Evolutionary conservation across 2,329 filamentous ascomycete species (phyloP).

Genomic region (Chlorencoelia australis): DNA sequence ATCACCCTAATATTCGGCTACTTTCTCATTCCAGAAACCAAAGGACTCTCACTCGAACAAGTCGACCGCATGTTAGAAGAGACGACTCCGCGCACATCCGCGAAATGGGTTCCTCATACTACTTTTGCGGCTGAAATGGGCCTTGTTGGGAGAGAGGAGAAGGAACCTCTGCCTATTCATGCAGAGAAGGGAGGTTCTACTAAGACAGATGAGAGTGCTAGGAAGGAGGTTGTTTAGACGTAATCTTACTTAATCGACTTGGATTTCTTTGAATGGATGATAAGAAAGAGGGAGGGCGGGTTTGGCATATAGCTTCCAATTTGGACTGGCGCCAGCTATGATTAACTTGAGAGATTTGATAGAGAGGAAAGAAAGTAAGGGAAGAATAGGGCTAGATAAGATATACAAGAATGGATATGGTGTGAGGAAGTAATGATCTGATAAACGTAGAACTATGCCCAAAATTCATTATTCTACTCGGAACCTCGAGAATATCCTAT

Average conservation of each 20-base stretch:
- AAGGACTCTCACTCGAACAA: constrained; percentile 65
- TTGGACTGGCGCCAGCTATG: background rate
- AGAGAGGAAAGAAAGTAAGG: too few species aligned
- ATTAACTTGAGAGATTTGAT: too few species aligned
- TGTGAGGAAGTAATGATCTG: too few species aligned
- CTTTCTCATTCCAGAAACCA: constrained; percentile 54
- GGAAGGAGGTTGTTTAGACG: constrained; percentile 9
- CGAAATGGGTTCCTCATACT: constrained; percentile 20
- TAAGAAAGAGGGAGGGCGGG: background rate
- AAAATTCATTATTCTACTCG: constrained; percentile 4
- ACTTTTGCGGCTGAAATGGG: constrained; percentile 24
- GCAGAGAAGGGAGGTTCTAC: constrained; percentile 6
- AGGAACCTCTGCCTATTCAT: constrained; percentile 2
- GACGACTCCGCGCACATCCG: constrained; percentile 30
- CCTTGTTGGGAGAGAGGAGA: constrained; percentile 8
- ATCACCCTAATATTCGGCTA: constrained; percentile 45
- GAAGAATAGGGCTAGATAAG: too few species aligned
- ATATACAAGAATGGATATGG: too few species aligned
- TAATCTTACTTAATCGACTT: too few species aligned
- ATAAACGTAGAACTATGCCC: constrained; percentile 7
- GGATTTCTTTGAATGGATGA: too few species aligned
- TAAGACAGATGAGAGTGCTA: too few species aligned
- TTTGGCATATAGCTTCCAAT: background rate
- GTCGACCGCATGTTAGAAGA: constrained; percentile 65
- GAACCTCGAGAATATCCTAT: background rate